Evolutionary conservation across 129 eudicot species (phyloP).

Genomic region (Apium graveolens): DNA sequence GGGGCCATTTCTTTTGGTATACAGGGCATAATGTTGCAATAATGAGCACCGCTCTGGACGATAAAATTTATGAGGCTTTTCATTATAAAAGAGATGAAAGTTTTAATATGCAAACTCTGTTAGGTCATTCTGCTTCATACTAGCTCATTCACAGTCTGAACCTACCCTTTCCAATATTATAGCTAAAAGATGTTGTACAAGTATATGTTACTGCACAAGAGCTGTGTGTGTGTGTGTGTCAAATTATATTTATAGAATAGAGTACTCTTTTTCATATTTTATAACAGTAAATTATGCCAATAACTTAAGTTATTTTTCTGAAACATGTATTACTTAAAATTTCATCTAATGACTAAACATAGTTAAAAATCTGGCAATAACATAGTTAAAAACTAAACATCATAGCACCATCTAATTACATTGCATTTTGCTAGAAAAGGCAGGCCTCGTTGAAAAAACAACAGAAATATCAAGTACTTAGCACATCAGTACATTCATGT

Average conservation of each 20-base stretch:
- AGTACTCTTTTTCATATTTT: no score
- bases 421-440: background rate
- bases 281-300: no score
- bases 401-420: background rate
- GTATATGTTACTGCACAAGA: no score
- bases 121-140: background rate
- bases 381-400: background rate
- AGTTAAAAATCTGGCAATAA: background rate
- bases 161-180: background rate
- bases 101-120: background rate
- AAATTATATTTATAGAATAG: no score
- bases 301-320: no score
- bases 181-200: background rate
- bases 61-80: background rate
- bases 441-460: background rate
- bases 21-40: background rate
- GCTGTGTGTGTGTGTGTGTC: no score
- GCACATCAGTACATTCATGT: no score
- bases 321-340: background rate
- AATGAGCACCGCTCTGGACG: slow-evolving; percentile 1
- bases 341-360: background rate
- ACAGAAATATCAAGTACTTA: background rate
- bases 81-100: background rate
- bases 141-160: background rate
- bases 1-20: background rate